Conservation (phyloP, 2,329 filamentous ascomycete genomes). For the Pseudodiploospora longispora region DNA sequence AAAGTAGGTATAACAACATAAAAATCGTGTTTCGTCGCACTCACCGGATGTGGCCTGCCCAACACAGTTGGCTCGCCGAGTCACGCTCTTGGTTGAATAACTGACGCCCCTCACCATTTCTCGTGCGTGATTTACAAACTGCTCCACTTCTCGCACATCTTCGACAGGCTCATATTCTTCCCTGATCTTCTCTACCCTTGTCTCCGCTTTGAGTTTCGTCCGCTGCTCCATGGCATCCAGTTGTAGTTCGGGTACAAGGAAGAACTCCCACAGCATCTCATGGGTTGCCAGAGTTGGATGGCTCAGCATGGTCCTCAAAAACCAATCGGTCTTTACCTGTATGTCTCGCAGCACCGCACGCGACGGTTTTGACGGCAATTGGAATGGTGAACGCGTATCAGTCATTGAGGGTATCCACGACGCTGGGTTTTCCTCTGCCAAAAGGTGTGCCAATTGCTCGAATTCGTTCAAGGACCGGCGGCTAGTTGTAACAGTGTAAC, state of each 20-base stretch:
- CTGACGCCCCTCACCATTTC: slow-evolving; percentile 84
- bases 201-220: slow-evolving; percentile 77
- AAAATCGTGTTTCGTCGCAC: slow-evolving; percentile 10
- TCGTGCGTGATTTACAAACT: slow-evolving; percentile 83
- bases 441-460: slow-evolving; percentile 75
- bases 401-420: slow-evolving; percentile 84
- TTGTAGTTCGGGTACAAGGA: slow-evolving; percentile 90
- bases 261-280: slow-evolving; percentile 98
- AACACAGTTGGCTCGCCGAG: slow-evolving; percentile 69
- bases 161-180: slow-evolving; percentile 84
- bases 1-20: no score
- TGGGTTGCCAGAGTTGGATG: slow-evolving; percentile 94
- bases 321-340: slow-evolving; percentile 78
- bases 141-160: slow-evolving; percentile 80
- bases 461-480: slow-evolving; percentile 83
- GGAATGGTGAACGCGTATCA: slow-evolving; percentile 77
- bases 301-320: slow-evolving; percentile 74
- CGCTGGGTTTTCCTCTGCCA: slow-evolving; percentile 83
- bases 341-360: slow-evolving; percentile 79
- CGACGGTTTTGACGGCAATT: slow-evolving; percentile 87
- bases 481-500: slow-evolving; percentile 91
- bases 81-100: slow-evolving; percentile 71
- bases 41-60: slow-evolving; percentile 55
- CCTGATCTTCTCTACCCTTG: slow-evolving; percentile 71
- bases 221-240: slow-evolving; percentile 83